These are phyloP conservation scores for Cryptococcus deneoformans DNA, from an alignment of 1,284 basidiomycete species.

Conservation along the genomic window DNA sequence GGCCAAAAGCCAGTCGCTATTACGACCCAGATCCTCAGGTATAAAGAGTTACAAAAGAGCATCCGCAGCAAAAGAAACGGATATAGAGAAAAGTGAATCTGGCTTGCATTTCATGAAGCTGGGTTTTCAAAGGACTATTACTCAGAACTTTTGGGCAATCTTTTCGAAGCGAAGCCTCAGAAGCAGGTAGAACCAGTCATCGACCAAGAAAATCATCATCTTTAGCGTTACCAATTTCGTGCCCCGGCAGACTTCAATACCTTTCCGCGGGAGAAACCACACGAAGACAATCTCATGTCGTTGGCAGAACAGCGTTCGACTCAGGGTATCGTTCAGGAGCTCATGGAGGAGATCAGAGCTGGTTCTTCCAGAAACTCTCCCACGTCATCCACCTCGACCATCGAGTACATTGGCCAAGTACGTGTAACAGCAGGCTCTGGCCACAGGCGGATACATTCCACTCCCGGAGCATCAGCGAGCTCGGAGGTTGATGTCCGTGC, in stretches of 20 bases:
- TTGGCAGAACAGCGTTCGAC: slow-evolving; percentile 8
- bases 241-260: background rate
- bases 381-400: background rate
- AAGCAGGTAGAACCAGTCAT: background rate
- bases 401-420: slow-evolving; percentile 1
- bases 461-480: slow-evolving; percentile 1
- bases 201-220: background rate
- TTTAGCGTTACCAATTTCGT: background rate
- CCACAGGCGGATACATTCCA: slow-evolving; percentile 10
- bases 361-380: slow-evolving; percentile 15
- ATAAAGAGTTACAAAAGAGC: too few relatives aligned
- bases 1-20: too few relatives aligned
- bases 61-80: too few relatives aligned
- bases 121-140: too few relatives aligned
- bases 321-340: slow-evolving; percentile 9
- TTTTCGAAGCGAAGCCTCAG: too few relatives aligned
- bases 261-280: too few relatives aligned
- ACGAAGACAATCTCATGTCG: slow-evolving; percentile 1
- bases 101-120: too few relatives aligned
- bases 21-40: too few relatives aligned
- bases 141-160: too few relatives aligned
- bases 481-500: slow-evolving; percentile 2
- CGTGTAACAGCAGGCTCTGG: background rate
- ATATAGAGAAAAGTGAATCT: too few relatives aligned
- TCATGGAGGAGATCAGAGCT: slow-evolving; percentile 7